Base-by-base conservation (phyloP, 2,329 filamentous ascomycete genomes). In the Mariannaea elegans region DNA sequence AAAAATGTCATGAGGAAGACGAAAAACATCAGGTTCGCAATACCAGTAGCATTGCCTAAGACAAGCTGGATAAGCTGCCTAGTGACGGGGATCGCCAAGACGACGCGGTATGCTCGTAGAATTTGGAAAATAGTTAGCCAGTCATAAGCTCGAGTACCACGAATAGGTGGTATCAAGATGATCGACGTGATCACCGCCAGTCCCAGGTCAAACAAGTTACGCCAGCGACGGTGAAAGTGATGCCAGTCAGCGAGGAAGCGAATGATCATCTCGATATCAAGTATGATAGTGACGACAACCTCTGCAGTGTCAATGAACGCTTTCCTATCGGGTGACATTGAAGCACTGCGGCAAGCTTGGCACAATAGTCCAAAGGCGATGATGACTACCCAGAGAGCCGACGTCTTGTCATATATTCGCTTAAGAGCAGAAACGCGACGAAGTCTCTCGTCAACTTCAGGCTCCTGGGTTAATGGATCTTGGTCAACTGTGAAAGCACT, bases 51-150 rank as follows among this genome's bases (percentile, higher is more conserved):
- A 73, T 98, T 98, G 62, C 95, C 91, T 61, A 99, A 84, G 3
- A 99, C 95, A 31, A 96, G 84, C 65, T 90, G 80, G 72, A 99
- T 95, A 52, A 99, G 85, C 64, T 93, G 90, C 63, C 92, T 85
- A 1, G 94, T 99, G 67, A 97, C 87, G 5, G 93, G 89, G 39
- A 99, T 87, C 14, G 93, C 93, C 70, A 98, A 78, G 52, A 99
- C 94, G 39, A 99, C 87, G 23, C 96, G 90, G 77, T 99, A 99
- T 19, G 91, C 90, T 71, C 96, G 88, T 59, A 98, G 76, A 53
- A 99, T 94, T 77, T 99, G 95, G 71, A 99, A 99, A 31, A 96
- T 82, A 0, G 92, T 94, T 50, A 99, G 83, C 89, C 94, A 97
- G 21, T 89, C 89, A 74, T 98, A 99, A 2, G 87, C 85, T 1